Base-by-base conservation (phyloP, 2,329 filamentous ascomycete genomes). In the Sphaerostilbella broomeana region DNA sequence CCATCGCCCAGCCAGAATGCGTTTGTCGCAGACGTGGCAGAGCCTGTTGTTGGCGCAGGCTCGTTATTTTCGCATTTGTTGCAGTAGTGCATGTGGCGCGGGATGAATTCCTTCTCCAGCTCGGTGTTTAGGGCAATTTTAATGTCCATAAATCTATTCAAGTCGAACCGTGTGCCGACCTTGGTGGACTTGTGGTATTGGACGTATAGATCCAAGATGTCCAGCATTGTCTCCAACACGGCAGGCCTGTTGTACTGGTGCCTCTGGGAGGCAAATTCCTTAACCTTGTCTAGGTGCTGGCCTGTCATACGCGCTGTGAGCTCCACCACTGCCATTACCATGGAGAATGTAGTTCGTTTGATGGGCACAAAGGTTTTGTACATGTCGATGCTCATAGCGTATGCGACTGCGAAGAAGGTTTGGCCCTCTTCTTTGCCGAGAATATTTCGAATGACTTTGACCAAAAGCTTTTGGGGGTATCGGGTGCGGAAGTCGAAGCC, bases 291-390 rank as follows among this genome's bases (percentile, higher is more conserved):
- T 6, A 77, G 51, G 29, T 77, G 71, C 26, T 70, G 67, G 35
- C 72, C 73, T 22, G 76, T 69, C 40, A 95, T 63, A 18, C 85
- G 73, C 0, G 81, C 77, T 1, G 89, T 82, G 24, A 97, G 75
- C 62, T 95, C 88, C 9, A 94, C 66, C 48, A 86, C 78, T 8
- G 84, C 83, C 53, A 94, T 75, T 1, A 85, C 86, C 73, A 95
- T 81, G 11, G 86, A 84, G n/a, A 84, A 78, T 0, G 85, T 85
- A 1, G 81, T 85, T 53, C 94, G 86, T 66, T 97, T 97, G 42
- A 97, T 72, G 7, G 89, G 89, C 1, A 87, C 82, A 60, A 92
- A 94, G 0, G 92, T 98, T 56, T 89, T 86, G 65, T 95, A 95
- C 32, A 95, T 69, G 62, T 98, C 92, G 37, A 90, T 76, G 32